These are phyloP conservation scores for Yamadazyma kitorensis DNA, from an alignment of 805 yeast species.

Conservation along the genomic window DNA sequence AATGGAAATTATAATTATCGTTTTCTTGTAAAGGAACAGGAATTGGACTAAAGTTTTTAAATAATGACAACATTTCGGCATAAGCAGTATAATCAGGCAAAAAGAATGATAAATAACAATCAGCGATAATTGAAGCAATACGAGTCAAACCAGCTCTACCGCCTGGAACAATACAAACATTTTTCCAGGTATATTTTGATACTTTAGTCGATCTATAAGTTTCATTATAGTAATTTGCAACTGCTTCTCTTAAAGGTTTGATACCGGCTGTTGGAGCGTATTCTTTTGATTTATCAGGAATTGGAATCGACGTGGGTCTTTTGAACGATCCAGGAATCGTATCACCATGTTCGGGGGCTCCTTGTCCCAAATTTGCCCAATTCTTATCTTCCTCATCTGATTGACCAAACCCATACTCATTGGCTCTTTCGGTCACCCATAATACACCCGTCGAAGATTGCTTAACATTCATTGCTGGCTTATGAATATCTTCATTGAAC, in stretches of 20 bases:
- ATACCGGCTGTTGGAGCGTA: constrained; percentile 62
- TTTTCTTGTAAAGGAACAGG: constrained; percentile 59
- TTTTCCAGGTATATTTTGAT: constrained; percentile 58
- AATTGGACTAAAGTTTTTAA: constrained; percentile 60
- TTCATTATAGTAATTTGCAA: constrained; percentile 54
- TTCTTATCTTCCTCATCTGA: constrained; percentile 32
- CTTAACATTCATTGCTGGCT: constrained; percentile 57
- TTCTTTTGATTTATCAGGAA: constrained; percentile 49
- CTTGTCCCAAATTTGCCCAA: constrained; percentile 65
- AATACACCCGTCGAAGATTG: constrained; percentile 63
- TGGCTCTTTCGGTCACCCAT: constrained; percentile 63
- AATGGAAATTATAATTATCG: constrained; percentile 55
- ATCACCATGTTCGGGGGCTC: constrained; percentile 64
- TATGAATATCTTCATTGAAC: constrained; percentile 41
- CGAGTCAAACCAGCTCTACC: constrained; percentile 63
- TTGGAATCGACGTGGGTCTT: constrained; percentile 47
- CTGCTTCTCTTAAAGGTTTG: constrained; percentile 52
- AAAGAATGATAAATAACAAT: constrained; percentile 58
- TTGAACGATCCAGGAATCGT: constrained; percentile 55
- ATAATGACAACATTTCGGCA: constrained; percentile 61
- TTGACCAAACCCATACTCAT: constrained; percentile 48
- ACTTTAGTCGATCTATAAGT: constrained; percentile 47
- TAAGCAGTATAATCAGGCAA: constrained; percentile 65
- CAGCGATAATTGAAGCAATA: constrained; percentile 58
- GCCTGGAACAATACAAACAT: constrained; percentile 63